These are phyloP conservation scores for Carex pumila DNA, from an alignment of 176 grass and related monocot genomes.

Conservation along the genomic window DNA sequence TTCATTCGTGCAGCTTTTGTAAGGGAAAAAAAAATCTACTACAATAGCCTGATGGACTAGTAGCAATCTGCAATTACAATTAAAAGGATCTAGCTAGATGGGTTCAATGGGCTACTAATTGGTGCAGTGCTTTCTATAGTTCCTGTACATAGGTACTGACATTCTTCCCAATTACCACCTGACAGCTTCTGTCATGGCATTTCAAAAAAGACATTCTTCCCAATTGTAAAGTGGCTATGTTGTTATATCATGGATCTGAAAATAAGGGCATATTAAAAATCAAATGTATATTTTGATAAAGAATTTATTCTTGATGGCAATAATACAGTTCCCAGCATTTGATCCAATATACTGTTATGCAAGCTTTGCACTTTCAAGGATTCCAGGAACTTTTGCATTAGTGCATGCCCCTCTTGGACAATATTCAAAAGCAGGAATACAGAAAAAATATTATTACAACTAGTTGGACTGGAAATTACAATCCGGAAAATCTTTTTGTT, in stretches of 20 bases:
- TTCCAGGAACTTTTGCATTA: neutral
- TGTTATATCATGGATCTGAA: neutral
- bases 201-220: neutral
- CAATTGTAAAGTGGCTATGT: neutral
- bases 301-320: neutral
- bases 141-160: conserved; percentile 10
- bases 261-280: neutral
- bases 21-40: neutral
- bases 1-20: conserved; percentile 15
- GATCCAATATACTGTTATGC: neutral
- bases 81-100: conserved; percentile 7
- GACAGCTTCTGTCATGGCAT: too few relatives aligned
- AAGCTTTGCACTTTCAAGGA: neutral
- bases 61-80: conserved; percentile 11
- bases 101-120: conserved; percentile 28
- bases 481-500: neutral
- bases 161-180: neutral
- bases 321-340: neutral
- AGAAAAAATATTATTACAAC: neutral
- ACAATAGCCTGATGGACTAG: neutral
- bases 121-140: neutral
- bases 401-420: neutral
- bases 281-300: neutral
- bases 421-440: neutral
- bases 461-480: neutral